Percentiles rank a stretch among this genome's conserved stretches.
phyloP scores from a whole-genome alignment of 2,329 filamentous ascomycete genomes.

The Leptographium galeiforme region DNA sequence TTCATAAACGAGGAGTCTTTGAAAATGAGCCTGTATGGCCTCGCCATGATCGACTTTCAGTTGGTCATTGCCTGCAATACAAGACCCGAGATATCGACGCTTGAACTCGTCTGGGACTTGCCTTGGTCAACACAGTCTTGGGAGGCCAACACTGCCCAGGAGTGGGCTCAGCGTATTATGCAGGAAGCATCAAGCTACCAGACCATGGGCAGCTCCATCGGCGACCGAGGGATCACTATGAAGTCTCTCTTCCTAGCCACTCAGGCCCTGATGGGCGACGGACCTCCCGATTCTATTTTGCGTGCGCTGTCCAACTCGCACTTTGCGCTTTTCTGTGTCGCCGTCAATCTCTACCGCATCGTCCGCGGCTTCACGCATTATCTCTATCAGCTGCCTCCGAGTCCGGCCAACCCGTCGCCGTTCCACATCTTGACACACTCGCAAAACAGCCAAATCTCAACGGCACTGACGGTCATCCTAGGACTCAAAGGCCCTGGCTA shows the following conservation, averaged over 20 bases:
- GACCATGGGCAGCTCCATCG: not conserved
- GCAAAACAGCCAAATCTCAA: constrained; percentile 4
- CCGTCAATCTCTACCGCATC: constrained; percentile 4
- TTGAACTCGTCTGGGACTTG: constrained; percentile 5
- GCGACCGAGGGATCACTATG: not conserved
- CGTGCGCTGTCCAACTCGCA: not conserved
- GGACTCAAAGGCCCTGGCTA: not conserved
- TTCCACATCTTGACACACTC: constrained; percentile 4
- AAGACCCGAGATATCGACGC: constrained; percentile 2
- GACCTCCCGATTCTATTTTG: not conserved
- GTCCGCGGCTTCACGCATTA: constrained; percentile 4
- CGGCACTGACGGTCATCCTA: not conserved
- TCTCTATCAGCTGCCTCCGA: constrained; percentile 4
- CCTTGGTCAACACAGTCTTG: constrained; percentile 1
- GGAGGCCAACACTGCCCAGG: not conserved
- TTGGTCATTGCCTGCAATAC: constrained; percentile 3
- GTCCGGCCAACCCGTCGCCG: constrained; percentile 2
- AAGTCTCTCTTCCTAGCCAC: constrained; percentile 3
- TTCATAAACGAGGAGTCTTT: constrained; percentile 4
- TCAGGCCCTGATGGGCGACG: constrained; percentile 1
- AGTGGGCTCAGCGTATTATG: constrained; percentile 1
- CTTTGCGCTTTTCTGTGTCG: constrained; percentile 3
- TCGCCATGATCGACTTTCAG: constrained; percentile 3
- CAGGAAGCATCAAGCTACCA: constrained; percentile 1
- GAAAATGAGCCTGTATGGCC: constrained; percentile 3